Base-by-base conservation (phyloP, 164 flowering plant species). In the grape (Vitis vinifera) region DNA sequence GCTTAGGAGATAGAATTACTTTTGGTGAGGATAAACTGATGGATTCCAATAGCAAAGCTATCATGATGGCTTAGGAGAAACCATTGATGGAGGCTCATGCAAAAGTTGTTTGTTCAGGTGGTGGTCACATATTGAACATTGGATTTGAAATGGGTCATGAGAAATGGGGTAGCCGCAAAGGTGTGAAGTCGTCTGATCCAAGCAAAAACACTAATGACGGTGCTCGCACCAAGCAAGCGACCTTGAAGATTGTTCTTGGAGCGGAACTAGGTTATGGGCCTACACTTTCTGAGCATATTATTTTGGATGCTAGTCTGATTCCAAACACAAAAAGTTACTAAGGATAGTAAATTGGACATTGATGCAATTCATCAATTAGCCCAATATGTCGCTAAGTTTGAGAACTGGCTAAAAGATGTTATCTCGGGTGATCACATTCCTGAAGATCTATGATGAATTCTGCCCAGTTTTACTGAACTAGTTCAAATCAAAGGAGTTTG, bases 21-120 rank as follows among this genome's bases (percentile, higher is more conserved):
- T 95, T 95, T 71, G 90, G 99, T 44, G 97, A 93, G 83, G 99
- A 88, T 77, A 95, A 84, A 83, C 61, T 93, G 51, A 89, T 88
- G 97, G 98, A 90, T 68, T 64, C 90, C 0, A 67, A 86, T 19
- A 86, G 91, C 79, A 93, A 95, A 73, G 99, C 98, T 51, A 71
- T 93, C 51, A 93, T 95, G 99, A 95, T 95, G 99, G 97, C 93
- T 29, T 93, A 97, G 98, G 99, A 95, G 87, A 89, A 84, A 72
- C 99, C 97, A 48, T 77, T 91, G 73, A 95, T 95, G 99, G 98
- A 93, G 79, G 92, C 97, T 78, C 97, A 93, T 78, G 98, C 98
- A 3, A 95, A 86, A 76, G 97, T 94, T 67, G 78, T 93, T 68
- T 91, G 97, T 79, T 88, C 88, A 47, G 72, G 78, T 11, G 94